Evolutionary conservation across 2,329 filamentous ascomycete species (phyloP).

Genomic region (Alternaria ventricosa): DNA sequence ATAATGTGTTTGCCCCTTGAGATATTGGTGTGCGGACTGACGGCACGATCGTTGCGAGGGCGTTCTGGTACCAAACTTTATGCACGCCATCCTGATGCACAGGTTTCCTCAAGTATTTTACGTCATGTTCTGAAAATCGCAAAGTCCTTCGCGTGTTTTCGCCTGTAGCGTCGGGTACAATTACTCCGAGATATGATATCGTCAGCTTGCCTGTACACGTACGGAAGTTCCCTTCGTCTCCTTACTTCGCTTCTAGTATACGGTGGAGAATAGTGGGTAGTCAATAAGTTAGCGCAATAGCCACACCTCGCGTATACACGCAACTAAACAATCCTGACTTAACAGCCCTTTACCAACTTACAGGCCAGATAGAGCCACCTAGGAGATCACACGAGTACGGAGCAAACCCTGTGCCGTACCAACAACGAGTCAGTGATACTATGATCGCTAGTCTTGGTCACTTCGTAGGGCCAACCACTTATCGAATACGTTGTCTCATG

Average conservation of each 20-base stretch:
- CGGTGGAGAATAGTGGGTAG: constrained; percentile 12
- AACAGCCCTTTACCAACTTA: not conserved
- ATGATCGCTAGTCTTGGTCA: constrained; percentile 10
- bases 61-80: constrained; percentile 5
- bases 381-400: not conserved
- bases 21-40: constrained; percentile 16
- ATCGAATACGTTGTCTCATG: constrained; percentile 21
- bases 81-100: constrained; percentile 2
- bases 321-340: not conserved
- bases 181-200: constrained; percentile 3
- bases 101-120: not conserved
- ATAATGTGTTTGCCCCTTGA: constrained; percentile 11
- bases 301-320: constrained; percentile 10
- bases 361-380: not conserved
- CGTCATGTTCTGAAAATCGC: constrained; percentile 7
- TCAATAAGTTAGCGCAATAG: constrained; percentile 1
- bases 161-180: not conserved
- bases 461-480: not conserved
- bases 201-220: constrained; percentile 11
- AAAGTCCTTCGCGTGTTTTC: not conserved
- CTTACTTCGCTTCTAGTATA: constrained; percentile 13
- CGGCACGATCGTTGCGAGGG: constrained; percentile 16
- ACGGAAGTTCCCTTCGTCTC: constrained; percentile 2
- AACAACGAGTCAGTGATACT: not conserved
- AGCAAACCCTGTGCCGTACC: not conserved